Conservation (phyloP, 139 green algal species). For the Volvox africanus region DNA sequence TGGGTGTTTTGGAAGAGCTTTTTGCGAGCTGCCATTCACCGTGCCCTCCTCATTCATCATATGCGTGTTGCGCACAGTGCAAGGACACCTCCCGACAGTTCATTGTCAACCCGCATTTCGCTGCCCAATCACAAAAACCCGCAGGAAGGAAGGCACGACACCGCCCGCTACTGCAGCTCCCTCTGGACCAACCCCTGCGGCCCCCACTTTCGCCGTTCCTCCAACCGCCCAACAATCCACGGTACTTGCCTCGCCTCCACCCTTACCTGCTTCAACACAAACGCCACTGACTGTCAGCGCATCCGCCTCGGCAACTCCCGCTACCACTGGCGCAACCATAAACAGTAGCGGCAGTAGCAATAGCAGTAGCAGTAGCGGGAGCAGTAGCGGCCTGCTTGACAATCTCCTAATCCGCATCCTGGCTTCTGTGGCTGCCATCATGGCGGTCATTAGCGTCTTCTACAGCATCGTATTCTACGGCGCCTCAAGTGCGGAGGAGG, state of each 20-base stretch:
- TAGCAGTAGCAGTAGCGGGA: not conserved
- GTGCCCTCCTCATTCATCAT: too few relatives aligned
- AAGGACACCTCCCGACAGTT: too few relatives aligned
- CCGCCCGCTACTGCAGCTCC: not conserved
- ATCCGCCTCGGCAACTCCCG: not conserved
- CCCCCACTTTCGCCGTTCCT: not conserved
- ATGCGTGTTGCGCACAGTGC: too few relatives aligned
- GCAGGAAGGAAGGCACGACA: not conserved
- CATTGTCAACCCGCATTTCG: not conserved
- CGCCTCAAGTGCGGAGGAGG: not conserved
- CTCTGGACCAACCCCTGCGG: not conserved
- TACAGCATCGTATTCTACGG: constrained; percentile 20
- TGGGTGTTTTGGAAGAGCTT: too few relatives aligned
- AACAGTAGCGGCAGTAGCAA: not conserved
- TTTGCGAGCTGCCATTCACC: too few relatives aligned
- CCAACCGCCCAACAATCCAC: not conserved
- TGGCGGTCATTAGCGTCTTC: constrained; percentile 15
- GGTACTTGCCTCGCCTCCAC: not conserved
- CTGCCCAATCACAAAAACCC: not conserved
- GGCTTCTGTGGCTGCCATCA: constrained; percentile 13
- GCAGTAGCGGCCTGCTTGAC: constrained; percentile 8
- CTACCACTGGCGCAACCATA: not conserved
- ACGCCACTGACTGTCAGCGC: not conserved
- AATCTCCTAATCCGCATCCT: constrained; percentile 33
- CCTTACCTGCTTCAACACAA: not conserved